phyloP scores from a whole-genome alignment of 164 flowering plant species.

The Berberis vulgaris region DNA sequence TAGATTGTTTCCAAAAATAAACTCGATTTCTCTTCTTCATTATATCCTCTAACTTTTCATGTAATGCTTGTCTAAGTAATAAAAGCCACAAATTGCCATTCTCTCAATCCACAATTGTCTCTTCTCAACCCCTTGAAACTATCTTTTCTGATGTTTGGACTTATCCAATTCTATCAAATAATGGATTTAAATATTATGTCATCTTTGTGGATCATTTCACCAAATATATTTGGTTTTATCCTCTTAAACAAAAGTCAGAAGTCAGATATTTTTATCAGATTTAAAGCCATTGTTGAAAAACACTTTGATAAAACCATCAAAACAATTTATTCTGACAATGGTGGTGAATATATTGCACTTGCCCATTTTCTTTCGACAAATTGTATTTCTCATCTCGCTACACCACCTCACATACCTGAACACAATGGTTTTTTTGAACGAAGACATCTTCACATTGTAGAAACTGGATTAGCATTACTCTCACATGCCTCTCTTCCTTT shows the following conservation, averaged over 20 bases:
- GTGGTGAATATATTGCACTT: background rate
- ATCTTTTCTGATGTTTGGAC: no score
- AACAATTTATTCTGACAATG: background rate
- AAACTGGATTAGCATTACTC: background rate
- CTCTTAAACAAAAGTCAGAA: background rate
- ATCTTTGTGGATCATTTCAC: no score
- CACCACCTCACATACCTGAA: no score
- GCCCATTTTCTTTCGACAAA: background rate
- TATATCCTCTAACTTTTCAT: no score
- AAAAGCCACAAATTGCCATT: no score
- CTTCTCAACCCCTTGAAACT: no score
- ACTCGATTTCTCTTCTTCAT: background rate
- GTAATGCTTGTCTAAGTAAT: background rate
- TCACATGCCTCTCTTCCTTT: background rate
- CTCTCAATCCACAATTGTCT: no score
- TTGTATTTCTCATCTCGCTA: background rate
- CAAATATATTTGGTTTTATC: background rate
- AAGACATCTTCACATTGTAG: background rate
- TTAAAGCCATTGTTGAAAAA: background rate
- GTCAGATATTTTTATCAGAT: background rate
- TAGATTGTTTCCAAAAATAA: background rate
- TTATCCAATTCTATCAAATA: no score
- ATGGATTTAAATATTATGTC: no score
- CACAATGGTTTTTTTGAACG: background rate
- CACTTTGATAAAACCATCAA: background rate